phyloP scores from a whole-genome alignment of 2,329 filamentous ascomycete genomes.

The Canariomyces notabilis region DNA sequence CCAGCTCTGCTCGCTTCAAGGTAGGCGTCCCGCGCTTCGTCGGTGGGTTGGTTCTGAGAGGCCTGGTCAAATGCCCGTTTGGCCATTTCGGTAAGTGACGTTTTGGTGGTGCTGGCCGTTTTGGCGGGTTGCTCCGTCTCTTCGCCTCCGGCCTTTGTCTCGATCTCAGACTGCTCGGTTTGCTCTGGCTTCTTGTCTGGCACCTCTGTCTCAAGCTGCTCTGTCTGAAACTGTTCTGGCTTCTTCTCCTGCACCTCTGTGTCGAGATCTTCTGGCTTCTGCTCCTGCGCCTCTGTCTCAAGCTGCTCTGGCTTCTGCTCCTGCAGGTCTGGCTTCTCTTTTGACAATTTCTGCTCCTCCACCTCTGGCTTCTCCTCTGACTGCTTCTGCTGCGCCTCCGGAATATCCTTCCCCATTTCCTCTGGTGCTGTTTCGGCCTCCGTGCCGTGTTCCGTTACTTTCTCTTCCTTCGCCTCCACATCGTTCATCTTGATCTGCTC shows the following conservation, averaged over 20 bases:
- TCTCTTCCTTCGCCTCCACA: conserved; percentile 29
- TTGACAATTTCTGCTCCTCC: conserved; percentile 1
- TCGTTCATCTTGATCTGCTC: conserved; percentile 13
- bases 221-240: no score
- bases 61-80: conserved; percentile 23
- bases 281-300: background rate
- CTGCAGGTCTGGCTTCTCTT: conserved; percentile 5
- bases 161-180: conserved; percentile 7
- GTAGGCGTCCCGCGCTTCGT: conserved; percentile 20
- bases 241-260: conserved; percentile 10
- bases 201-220: background rate
- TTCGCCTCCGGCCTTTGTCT: conserved; percentile 14
- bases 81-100: conserved; percentile 20
- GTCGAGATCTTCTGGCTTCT: conserved; percentile 7
- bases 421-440: conserved; percentile 14
- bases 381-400: conserved; percentile 7
- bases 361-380: conserved; percentile 12
- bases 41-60: conserved; percentile 21
- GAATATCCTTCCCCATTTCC: conserved; percentile 6
- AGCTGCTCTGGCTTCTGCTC: conserved; percentile 1
- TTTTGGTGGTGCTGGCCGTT: background rate
- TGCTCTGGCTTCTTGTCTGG: conserved; percentile 1
- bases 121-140: conserved; percentile 12
- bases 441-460: conserved; percentile 25
- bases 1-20: conserved; percentile 16